Conservation (phyloP, 83 land plant genomes). For the Thuja plicata region DNA sequence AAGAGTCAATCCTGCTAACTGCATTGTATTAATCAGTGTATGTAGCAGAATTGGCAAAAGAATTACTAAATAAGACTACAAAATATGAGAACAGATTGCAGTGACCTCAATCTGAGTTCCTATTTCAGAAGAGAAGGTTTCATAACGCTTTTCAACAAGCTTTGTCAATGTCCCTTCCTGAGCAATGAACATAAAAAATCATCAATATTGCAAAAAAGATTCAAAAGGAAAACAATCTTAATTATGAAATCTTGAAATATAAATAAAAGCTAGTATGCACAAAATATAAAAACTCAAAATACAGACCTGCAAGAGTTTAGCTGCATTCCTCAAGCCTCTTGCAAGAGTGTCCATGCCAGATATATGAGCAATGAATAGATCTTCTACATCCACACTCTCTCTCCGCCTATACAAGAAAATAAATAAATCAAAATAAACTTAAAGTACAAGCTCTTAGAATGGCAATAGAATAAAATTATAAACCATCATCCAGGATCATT, state of each 20-base stretch:
- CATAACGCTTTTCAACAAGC: slow-evolving; percentile 82
- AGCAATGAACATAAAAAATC: slow-evolving; percentile 10
- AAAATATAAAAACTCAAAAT: not conserved
- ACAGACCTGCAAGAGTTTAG: slow-evolving; percentile 69
- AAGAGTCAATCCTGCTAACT: not conserved
- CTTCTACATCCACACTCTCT: slow-evolving; percentile 97
- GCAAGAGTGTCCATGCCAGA: slow-evolving; percentile 96
- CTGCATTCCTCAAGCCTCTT: slow-evolving; percentile 93
- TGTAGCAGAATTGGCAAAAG: not conserved
- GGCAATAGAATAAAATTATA: not conserved
- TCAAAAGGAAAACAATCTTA: not conserved
- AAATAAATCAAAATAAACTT: not conserved
- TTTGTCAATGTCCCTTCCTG: slow-evolving; percentile 75
- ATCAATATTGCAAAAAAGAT: slow-evolving; percentile 2
- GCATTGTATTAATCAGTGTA: not conserved
- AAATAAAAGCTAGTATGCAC: not conserved
- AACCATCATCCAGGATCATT: not conserved
- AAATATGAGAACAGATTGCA: not conserved
- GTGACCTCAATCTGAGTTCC: slow-evolving; percentile 80
- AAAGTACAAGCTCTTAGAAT: not conserved
- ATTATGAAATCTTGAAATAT: not conserved
- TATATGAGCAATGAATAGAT: slow-evolving; percentile 91
- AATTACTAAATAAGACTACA: not conserved
- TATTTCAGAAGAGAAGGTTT: slow-evolving; percentile 71
- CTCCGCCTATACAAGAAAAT: slow-evolving; percentile 57